Evolutionary conservation across 495 filamentous ascomycete genomes (phyloP).

Genomic region (Neurospora discreta): DNA sequence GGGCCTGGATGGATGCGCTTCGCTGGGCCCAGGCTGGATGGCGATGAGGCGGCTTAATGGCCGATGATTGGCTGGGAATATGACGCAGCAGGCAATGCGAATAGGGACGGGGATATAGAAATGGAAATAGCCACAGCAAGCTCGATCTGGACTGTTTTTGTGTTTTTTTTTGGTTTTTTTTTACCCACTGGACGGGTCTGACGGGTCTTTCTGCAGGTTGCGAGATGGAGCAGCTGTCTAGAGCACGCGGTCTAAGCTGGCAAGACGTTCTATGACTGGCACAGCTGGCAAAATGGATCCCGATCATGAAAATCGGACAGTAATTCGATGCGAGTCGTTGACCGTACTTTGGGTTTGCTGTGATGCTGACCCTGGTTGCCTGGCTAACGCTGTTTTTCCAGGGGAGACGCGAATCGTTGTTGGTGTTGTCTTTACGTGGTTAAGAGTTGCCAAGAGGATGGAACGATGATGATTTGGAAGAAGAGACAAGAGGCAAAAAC

Average conservation of each 20-base stretch:
- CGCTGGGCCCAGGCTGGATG: background rate
- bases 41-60: background rate
- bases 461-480: background rate
- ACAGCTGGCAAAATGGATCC: background rate
- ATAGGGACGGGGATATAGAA: background rate
- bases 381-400: background rate
- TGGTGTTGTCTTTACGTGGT: background rate
- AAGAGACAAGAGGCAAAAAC: background rate
- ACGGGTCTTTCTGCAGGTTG: background rate
- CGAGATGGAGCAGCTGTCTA: background rate
- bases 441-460: background rate
- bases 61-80: background rate
- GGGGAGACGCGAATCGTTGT: background rate
- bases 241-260: background rate
- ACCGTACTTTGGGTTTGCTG: background rate
- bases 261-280: background rate
- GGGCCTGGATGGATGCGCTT: background rate
- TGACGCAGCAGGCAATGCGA: background rate
- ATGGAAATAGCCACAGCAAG: background rate
- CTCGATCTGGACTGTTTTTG: background rate
- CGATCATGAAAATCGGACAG: background rate
- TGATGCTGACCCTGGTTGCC: background rate
- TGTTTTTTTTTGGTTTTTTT: background rate
- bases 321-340: conserved; percentile 1
- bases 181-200: background rate